phyloP scores from a whole-genome alignment of 2,329 filamentous ascomycete species.

The Ophiosphaerella narmari region DNA sequence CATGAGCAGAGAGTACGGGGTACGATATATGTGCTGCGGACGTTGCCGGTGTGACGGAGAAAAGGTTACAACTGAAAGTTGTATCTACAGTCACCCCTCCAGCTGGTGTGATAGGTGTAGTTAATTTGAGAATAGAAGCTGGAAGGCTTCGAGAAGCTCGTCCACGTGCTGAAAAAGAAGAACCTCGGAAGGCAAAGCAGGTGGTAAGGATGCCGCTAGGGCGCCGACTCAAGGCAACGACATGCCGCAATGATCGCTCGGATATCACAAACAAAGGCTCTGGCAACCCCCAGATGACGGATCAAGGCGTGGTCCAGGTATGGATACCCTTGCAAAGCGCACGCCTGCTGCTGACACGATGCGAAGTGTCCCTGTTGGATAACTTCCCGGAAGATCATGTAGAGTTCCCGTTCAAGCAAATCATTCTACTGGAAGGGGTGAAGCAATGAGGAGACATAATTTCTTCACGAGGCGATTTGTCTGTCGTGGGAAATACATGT shows the following conservation, averaged over 20 bases:
- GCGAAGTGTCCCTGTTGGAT: constrained; percentile 21
- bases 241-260: constrained; percentile 35
- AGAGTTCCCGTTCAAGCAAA: constrained; percentile 31
- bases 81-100: no score
- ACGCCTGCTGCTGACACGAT: constrained; percentile 30
- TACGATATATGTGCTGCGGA: no score
- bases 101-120: no score
- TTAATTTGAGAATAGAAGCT: neutral
- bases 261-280: constrained; percentile 27
- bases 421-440: constrained; percentile 21
- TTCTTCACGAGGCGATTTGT: neutral
- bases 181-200: constrained; percentile 13
- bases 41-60: no score
- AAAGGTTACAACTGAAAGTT: no score
- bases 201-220: constrained; percentile 24
- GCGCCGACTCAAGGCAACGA: constrained; percentile 26
- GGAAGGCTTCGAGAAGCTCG: constrained; percentile 2
- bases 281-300: constrained; percentile 26
- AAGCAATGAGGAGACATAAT: no score
- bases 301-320: constrained; percentile 26
- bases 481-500: no score
- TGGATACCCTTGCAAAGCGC: constrained; percentile 34
- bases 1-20: no score
- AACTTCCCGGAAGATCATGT: constrained; percentile 43
- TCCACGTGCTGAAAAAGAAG: constrained; percentile 7